A percentile compares a stretch with the other conserved stretches of the same genome.
Evolutionary conservation across 2,329 filamentous ascomycete species (phyloP).

Genomic region (Basipetospora chlamydospora): DNA sequence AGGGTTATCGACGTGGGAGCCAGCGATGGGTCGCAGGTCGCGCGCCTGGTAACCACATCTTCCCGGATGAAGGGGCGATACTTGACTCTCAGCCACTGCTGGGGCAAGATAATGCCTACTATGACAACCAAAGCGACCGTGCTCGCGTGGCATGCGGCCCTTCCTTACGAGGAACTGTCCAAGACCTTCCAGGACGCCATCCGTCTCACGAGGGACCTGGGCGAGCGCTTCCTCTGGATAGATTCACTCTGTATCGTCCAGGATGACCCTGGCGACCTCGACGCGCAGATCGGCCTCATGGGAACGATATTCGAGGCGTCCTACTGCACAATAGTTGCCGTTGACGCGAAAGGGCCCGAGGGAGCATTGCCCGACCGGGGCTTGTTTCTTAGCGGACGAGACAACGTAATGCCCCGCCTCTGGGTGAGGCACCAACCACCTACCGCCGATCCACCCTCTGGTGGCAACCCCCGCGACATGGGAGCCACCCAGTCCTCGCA

Average conservation of each 20-base stretch:
- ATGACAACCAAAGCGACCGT: neutral
- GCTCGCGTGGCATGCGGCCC: constrained; percentile 1
- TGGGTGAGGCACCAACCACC: neutral
- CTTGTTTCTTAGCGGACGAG: neutral
- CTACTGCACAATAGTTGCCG: constrained; percentile 1
- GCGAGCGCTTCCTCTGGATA: constrained; percentile 7
- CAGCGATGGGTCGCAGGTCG: neutral
- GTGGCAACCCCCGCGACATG: neutral
- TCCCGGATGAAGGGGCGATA: constrained; percentile 1
- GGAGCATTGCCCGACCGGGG: neutral
- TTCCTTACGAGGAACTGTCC: constrained; percentile 5
- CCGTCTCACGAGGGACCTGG: constrained; percentile 1
- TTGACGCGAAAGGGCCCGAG: neutral
- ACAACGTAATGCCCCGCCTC: neutral
- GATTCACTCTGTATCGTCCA: constrained; percentile 8
- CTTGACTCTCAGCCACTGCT: constrained; percentile 9
- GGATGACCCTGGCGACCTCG: constrained; percentile 2
- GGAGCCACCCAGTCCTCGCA: neutral
- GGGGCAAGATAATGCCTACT: constrained; percentile 5
- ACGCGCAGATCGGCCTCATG: neutral
- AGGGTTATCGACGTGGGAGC: constrained; percentile 1
- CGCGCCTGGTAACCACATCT: neutral
- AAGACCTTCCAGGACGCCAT: constrained; percentile 7
- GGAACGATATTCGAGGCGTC: neutral
- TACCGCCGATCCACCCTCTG: neutral